A percentile compares a stretch with the other conserved stretches of the same genome.
phyloP scores from a whole-genome alignment of 768 basidiomycete species.

The Thelephora aurantiotincta region DNA sequence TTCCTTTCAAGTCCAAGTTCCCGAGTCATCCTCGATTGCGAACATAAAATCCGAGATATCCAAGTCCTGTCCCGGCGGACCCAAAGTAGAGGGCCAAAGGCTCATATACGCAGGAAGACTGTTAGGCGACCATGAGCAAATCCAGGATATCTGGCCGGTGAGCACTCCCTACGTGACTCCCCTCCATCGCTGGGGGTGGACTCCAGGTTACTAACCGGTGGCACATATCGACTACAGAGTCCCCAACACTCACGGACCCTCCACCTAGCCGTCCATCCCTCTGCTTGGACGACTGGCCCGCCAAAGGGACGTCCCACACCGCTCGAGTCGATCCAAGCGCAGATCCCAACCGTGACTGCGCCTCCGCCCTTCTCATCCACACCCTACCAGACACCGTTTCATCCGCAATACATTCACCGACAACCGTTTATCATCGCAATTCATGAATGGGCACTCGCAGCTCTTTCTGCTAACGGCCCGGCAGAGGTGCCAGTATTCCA shows the following conservation, averaged over 20 bases:
- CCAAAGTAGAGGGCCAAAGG: conserved; percentile 56
- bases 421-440: neutral
- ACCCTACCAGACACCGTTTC: neutral
- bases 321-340: neutral
- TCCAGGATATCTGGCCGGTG: conserved; percentile 62
- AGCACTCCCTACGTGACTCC: conserved; percentile 11
- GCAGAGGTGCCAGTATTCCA: conserved; percentile 12
- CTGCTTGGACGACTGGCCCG: conserved; percentile 51
- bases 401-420: neutral
- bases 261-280: conserved; percentile 71
- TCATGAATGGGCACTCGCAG: neutral
- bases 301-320: conserved; percentile 18
- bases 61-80: conserved; percentile 44
- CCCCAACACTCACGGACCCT: conserved; percentile 44
- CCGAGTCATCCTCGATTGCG: conserved; percentile 32
- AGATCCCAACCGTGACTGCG: neutral
- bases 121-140: conserved; percentile 47
- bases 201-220: conserved; percentile 1
- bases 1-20: conserved; percentile 45
- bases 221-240: conserved; percentile 22
- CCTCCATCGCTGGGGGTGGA: conserved; percentile 1
- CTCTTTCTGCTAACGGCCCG: neutral
- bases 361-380: neutral
- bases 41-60: conserved; percentile 60
- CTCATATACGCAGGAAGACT: conserved; percentile 65